A percentile compares a stretch with the other conserved stretches of the same genome.
Conservation (phyloP, 2,329 filamentous ascomycete genomes). For the Fusarium coffeatum region DNA sequence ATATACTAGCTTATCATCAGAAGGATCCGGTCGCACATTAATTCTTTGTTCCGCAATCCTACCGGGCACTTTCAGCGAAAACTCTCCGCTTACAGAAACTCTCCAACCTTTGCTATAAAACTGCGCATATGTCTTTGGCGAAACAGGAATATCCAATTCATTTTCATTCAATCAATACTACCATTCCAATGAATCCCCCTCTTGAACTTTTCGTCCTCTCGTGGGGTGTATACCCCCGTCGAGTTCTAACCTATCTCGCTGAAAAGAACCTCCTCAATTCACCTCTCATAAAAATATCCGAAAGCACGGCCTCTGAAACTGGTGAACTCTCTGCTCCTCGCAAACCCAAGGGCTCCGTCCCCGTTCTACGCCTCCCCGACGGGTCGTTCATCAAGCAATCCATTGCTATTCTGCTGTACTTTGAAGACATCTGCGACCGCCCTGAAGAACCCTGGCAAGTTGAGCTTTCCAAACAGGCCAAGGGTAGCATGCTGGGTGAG, state of each 20-base stretch:
- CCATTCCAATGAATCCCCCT: conserved; percentile 5
- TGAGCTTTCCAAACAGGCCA: background rate
- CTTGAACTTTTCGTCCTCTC: conserved; percentile 30
- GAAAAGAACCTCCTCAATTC: conserved; percentile 21
- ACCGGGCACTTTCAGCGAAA: background rate
- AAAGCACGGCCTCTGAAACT: background rate
- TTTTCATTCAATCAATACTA: rapidly evolving
- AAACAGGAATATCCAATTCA: rapidly evolving
- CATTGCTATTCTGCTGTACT: conserved; percentile 28
- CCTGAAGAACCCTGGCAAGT: conserved; percentile 18
- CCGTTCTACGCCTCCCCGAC: conserved; percentile 25
- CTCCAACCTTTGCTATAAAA: background rate
- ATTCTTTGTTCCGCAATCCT: background rate
- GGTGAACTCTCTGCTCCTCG: conserved; percentile 9
- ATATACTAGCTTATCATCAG: background rate
- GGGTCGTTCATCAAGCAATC: conserved; percentile 38
- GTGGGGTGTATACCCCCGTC: conserved; percentile 32
- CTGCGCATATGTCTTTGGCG: rapidly evolving
- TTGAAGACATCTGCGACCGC: conserved; percentile 33
- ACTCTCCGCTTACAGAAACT: background rate
- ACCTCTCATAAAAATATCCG: conserved; percentile 14
- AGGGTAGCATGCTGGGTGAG: conserved; percentile 3
- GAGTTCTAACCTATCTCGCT: conserved; percentile 24
- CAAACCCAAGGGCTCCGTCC: conserved; percentile 24
- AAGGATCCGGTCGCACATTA: background rate